A percentile compares a stretch with the other conserved stretches of the same genome.
These are phyloP conservation scores for Meyerozyma smithsonii DNA, from an alignment of 1,139 yeast species.

Conservation along the genomic window DNA sequence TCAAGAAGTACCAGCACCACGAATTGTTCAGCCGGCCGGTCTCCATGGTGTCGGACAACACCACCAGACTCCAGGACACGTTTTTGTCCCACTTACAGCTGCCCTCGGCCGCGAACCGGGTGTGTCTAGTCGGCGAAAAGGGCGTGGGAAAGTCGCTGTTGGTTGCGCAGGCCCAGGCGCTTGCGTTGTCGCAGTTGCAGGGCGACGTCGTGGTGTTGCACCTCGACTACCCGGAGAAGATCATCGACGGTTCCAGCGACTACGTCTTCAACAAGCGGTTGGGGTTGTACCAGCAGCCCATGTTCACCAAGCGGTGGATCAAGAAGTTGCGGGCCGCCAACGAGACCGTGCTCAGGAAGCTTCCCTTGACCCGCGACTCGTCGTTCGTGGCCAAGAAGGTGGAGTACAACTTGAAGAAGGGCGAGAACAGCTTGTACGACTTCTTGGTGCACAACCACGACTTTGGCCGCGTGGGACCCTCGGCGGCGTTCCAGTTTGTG, in stretches of 20 bases:
- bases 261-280: slow-evolving; percentile 50
- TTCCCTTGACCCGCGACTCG: slow-evolving; percentile 46
- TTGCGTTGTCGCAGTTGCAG: slow-evolving; percentile 38
- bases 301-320: slow-evolving; percentile 63
- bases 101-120: slow-evolving; percentile 40
- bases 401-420: slow-evolving; percentile 35
- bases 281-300: slow-evolving; percentile 68
- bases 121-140: slow-evolving; percentile 60
- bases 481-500: slow-evolving; percentile 46
- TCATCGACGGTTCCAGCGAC: slow-evolving; percentile 71
- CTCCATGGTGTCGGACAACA: slow-evolving; percentile 43
- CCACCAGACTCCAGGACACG: slow-evolving; percentile 18
- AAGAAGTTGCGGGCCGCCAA: slow-evolving; percentile 57
- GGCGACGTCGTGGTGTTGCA: slow-evolving; percentile 58
- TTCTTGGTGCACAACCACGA: slow-evolving; percentile 34
- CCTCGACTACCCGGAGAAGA: slow-evolving; percentile 55
- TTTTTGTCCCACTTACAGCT: slow-evolving; percentile 23
- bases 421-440: slow-evolving; percentile 39
- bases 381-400: slow-evolving; percentile 29
- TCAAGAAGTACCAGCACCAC: slow-evolving; percentile 60
- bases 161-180: slow-evolving; percentile 67
- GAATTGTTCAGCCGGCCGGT: slow-evolving; percentile 58
- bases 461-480: slow-evolving; percentile 33
- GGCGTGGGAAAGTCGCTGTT: slow-evolving; percentile 82
- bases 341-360: slow-evolving; percentile 41